Conservation (phyloP, 148 eudicot genomes). For the Rhododendron williamsianum region DNA sequence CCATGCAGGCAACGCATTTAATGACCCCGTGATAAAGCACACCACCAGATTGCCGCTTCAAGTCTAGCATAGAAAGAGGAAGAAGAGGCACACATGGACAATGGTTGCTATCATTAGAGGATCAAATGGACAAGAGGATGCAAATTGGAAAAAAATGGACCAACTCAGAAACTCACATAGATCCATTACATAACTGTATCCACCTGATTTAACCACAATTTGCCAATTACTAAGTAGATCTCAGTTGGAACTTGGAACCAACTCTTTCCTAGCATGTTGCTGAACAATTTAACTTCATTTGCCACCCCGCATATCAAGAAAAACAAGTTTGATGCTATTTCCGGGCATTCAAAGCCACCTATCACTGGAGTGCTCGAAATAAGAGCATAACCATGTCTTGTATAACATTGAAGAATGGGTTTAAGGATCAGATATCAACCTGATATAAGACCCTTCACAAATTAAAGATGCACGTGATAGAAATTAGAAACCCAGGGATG, state of each 20-base stretch:
- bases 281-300: not conserved
- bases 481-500: not conserved
- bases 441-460: not conserved
- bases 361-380: not conserved
- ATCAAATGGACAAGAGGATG: not conserved
- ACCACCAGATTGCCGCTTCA: not conserved
- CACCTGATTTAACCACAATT: not conserved
- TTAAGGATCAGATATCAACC: not conserved
- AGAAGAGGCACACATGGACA: not conserved
- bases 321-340: not conserved
- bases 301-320: not conserved
- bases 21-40: not conserved
- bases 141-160: not conserved
- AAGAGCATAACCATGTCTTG: not conserved
- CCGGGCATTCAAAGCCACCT: not conserved
- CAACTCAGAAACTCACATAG: not conserved
- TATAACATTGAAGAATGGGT: not conserved
- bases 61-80: not conserved
- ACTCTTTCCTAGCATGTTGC: not conserved
- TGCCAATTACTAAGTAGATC: not conserved
- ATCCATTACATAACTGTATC: not conserved
- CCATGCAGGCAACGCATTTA: not conserved
- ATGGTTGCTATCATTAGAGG: too few species aligned
- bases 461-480: not conserved
- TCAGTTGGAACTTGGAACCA: not conserved